Evolutionary conservation across 2,329 filamentous ascomycete genomes (phyloP).

Genomic region (Colletotrichum chlorophyti): DNA sequence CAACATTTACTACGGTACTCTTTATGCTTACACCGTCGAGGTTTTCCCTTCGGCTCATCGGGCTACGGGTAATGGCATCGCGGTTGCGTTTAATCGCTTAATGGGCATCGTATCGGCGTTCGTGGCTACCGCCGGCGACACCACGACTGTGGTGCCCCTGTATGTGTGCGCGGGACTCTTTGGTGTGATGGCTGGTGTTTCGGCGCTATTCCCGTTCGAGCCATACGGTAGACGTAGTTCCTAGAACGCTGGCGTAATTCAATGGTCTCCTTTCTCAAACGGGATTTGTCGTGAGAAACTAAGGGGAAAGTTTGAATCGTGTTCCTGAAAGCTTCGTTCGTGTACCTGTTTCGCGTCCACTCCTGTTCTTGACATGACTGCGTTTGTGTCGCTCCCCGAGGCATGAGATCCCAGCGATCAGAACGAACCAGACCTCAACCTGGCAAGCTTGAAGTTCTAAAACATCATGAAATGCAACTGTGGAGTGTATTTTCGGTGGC

Average conservation of each 20-base stretch:
- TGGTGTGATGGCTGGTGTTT: constrained; percentile 64
- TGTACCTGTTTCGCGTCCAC: no score
- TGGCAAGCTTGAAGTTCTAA: no score
- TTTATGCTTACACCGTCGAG: constrained; percentile 70
- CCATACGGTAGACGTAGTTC: constrained; percentile 65
- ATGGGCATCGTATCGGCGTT: constrained; percentile 79
- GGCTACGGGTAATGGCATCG: constrained; percentile 77
- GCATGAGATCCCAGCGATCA: no score
- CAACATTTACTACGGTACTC: constrained; percentile 76
- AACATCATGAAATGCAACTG: no score
- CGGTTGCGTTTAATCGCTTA: constrained; percentile 73
- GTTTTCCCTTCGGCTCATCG: constrained; percentile 73
- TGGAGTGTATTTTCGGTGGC: no score
- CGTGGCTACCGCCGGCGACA: constrained; percentile 68
- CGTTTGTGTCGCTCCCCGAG: no score
- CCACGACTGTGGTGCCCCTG: constrained; percentile 67
- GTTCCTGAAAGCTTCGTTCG: no score
- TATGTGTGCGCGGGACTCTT: constrained; percentile 73
- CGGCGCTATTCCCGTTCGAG: constrained; percentile 69
- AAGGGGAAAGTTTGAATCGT: not conserved
- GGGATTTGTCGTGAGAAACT: not conserved
- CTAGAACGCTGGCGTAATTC: not conserved
- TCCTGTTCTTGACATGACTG: no score
- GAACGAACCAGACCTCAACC: no score
- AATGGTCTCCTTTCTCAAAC: not conserved